Percentiles rank a stretch among this genome's conserved stretches.
phyloP scores from a whole-genome alignment of 768 basidiomycete species.

The Kwoniella sp. region DNA sequence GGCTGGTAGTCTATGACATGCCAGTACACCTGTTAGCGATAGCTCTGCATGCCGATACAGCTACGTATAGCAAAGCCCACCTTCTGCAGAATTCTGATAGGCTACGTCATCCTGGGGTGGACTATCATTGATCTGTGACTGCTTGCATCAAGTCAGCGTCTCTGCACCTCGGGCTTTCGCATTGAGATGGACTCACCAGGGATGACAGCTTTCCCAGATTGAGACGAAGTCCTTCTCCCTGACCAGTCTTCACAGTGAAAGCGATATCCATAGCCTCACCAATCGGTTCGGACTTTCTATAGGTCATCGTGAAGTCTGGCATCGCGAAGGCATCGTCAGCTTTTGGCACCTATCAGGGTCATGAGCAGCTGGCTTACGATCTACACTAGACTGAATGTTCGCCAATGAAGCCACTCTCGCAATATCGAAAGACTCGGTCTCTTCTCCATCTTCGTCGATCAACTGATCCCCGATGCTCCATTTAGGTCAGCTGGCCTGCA shows the following conservation, averaged over 20 bases:
- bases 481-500: no score
- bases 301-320: background rate
- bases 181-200: background rate
- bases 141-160: no score
- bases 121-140: no score
- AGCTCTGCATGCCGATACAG: no score
- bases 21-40: background rate
- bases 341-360: no score
- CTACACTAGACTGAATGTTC: background rate
- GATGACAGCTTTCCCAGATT: background rate
- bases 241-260: background rate
- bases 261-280: background rate
- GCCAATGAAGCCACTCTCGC: background rate
- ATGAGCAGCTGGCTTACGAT: background rate
- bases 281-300: background rate
- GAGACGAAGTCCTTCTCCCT: background rate
- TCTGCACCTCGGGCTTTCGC: no score
- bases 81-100: no score
- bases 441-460: background rate
- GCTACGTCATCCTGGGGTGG: no score
- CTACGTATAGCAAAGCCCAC: no score
- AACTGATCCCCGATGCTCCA: no score
- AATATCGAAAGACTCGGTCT: background rate
- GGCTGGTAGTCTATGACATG: background rate
- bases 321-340: no score